Base-by-base conservation (phyloP, 108 stramenopile genomes). In the Cyclotella baltica region DNA sequence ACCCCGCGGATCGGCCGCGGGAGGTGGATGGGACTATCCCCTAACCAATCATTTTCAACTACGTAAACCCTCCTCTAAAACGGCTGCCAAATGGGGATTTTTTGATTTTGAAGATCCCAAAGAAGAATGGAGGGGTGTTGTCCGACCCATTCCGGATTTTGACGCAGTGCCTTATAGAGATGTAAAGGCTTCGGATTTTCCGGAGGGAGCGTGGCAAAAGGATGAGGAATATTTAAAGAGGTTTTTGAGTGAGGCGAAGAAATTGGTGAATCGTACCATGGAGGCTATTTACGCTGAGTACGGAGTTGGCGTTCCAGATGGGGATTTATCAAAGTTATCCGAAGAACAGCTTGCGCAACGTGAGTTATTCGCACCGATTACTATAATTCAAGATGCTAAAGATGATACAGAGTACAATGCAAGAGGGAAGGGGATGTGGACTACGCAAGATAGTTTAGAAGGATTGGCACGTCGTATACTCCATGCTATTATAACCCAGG, bases 201-300 rank as follows among this genome's bases (percentile, higher is more conserved):
- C 86, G 5, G 62, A 70, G 1, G 80, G 69, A 0, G 35, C 80
- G 31, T 81, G 92, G 92, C 93, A 94, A 78, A 84, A 51, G 25
- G 88, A 92, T 68, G 66, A 62, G 11, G 86, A 82, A 30, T 92
- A 88, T 64, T 68, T 92, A 48, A 67, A 61, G 11, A 29, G 80
- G 56, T 95, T 91, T 37, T 53, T 95, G 20, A 74, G 74, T n/a
- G 81, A 91, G 68, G 88, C 85, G n/a, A 78, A 79, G 25, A 73
- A 63, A 40, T 68, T 95, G 11, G 88, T 91, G 6, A 72, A 87
- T 65, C 81, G 91, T 10, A 87, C 89, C 5, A 83, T 87, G 47
- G 88, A 88, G 55, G 88, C 88, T 4, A 85, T 92, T 34, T 80
- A 88, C 58, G 83, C 81, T 0, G 93, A 70, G 38, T 70, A 70